Evolutionary conservation across 345 rosid genomes (phyloP), one percentile per base, ranked within the genome.

Genomic region (Hevea brasiliensis): DNA sequence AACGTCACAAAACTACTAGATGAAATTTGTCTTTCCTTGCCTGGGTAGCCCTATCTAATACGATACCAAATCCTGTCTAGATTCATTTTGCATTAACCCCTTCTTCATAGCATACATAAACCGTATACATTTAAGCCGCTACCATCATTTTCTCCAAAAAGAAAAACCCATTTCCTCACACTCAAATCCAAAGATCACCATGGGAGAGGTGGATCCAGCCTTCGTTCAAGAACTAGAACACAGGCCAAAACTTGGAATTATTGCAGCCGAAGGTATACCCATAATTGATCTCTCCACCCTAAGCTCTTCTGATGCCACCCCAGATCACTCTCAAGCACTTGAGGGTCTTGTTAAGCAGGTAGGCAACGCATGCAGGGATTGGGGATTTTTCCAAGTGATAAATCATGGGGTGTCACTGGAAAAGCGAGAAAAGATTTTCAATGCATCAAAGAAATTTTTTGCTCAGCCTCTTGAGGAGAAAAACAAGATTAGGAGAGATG

Each of bases 321-420:
- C 15, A 18, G 4, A 44, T 4, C 10, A 40, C 67, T 20, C 60
- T 0, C 37, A 10, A 3, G 61, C 61, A 26, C 51, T 71, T 3
- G 79, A 73, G 7, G 74, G 3, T 20, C 77, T 80, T 26, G 79
- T 83, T 27, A 56, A 48, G 13, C 73, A 82, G 13, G 65, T 86
- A 8, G 77, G 83, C 8, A 51, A 61, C 7, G 85, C 89, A 13
- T 82, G 85, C 80, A 72, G 70, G 76, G 53, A 79, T 7, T 86
- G 86, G 87, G 86, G 85, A 0, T 79, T 84, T 60, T 84, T 86
- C 59, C 83, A 76, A 17, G 83, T 84, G 75, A 74, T 82, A 58
- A 86, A 84, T 70, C 87, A 86, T 70, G 89, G 87, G 21, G 87
- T 83, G 45, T 57, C 77, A 2, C 20, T 70, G 12, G 81, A 79